phyloP scores from a whole-genome alignment of 345 rosid species.

The Fremontodendron californicum region DNA sequence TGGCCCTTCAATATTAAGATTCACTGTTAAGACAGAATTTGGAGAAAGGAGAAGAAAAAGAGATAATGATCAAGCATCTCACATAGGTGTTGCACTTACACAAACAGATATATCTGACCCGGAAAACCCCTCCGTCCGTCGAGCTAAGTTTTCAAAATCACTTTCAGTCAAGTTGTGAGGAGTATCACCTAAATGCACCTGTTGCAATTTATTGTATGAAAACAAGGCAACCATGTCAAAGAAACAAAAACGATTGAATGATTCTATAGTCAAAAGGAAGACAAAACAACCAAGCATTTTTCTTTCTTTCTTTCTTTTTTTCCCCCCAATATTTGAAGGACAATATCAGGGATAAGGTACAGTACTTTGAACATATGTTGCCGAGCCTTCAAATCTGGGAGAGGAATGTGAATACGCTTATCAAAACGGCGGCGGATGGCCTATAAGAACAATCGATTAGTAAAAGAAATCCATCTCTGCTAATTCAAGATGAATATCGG shows the following conservation, averaged over 20 bases:
- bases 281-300: neutral
- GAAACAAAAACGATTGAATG: neutral
- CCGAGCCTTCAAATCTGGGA: slow-evolving; percentile 76
- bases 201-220: slow-evolving; percentile 17
- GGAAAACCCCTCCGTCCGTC: slow-evolving; percentile 67
- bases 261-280: neutral
- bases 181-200: slow-evolving; percentile 85
- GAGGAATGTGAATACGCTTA: slow-evolving; percentile 83
- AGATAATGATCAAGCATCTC: neutral
- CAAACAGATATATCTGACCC: slow-evolving; percentile 83
- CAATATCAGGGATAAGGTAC: neutral
- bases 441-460: slow-evolving; percentile 37
- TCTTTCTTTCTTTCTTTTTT: neutral
- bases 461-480: neutral
- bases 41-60: neutral
- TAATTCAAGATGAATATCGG: slow-evolving; percentile 13
- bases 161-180: slow-evolving; percentile 70
- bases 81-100: slow-evolving; percentile 41
- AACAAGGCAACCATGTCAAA: neutral
- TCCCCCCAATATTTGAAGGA: neutral
- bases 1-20: neutral
- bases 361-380: slow-evolving; percentile 79
- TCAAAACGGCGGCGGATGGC: slow-evolving; percentile 82
- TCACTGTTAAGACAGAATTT: neutral
- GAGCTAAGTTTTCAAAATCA: slow-evolving; percentile 66